Base-by-base conservation (phyloP, 1,284 basidiomycete genomes). In the Xerocomus cyaneibrunnescens region DNA sequence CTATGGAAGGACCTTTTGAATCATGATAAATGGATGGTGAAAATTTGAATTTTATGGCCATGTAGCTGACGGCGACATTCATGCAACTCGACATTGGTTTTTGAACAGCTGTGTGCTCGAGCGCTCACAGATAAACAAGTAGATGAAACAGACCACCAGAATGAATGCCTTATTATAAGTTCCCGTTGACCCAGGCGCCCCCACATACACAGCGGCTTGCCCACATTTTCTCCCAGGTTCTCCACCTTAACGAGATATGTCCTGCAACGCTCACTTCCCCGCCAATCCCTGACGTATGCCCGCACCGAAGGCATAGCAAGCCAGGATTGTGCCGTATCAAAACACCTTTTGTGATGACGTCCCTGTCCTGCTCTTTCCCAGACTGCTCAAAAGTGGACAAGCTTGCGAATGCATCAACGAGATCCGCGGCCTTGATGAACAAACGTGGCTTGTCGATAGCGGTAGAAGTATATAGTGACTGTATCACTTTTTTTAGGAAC, bases 391-490 rank as follows among this genome's bases (percentile, higher is more conserved):
- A 58, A 0, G 52, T 57, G 14, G 71, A 75, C 39, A 73, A 60
- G 48, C 62, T 73, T 21, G 72, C 62, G 22, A 83, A 66, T 9
- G 81, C 82, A 57, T 87, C 84, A 5, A 87, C 71, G 12, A 90
- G 75, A 54, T 89, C 85, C 8, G 66, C 69, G 2, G 85, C 76
- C 62, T 85, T 88, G 62, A 90, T 76, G 64, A 89, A 90, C 25
- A 90, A 72, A 13, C 74, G 76, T 1, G 84, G 71, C 59, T 84
- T 85, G 67, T 85, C 76, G 36, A 88, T 67, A 10, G 79, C 70
- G 2, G 73, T 62, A 3, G 80, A 75, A 22, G 71, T 65, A 5
- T 73, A 72, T 22, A 89, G 66, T 47, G 74, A 75, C 28, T 72
- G 65, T 17, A 83, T 67, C 27, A 76, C 66, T 50, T 72, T 73